These are phyloP conservation scores for Limtongozyma cylindracea DNA, from an alignment of 805 yeast species.

Conservation along the genomic window DNA sequence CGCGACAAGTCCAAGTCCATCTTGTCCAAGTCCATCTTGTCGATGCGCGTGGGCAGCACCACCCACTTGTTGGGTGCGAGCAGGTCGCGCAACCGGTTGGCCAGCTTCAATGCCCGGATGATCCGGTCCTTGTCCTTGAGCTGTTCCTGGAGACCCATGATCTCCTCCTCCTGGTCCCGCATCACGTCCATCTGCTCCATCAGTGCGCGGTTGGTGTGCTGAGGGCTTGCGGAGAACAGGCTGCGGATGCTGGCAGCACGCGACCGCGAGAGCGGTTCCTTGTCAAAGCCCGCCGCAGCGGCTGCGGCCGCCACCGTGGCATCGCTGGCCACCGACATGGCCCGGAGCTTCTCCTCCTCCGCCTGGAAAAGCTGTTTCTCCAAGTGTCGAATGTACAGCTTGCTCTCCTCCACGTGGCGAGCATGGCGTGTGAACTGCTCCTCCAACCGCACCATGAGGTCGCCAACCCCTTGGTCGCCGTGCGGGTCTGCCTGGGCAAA, in stretches of 20 bases:
- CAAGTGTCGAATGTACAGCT: conserved; percentile 30
- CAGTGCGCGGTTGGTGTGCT: no score
- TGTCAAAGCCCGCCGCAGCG: no score
- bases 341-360: conserved; percentile 3
- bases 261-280: no score
- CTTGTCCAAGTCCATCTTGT: no score
- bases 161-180: conserved; percentile 43
- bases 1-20: no score
- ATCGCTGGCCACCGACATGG: neutral
- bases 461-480: no score
- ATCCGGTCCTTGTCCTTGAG: conserved; percentile 56
- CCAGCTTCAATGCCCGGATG: conserved; percentile 45
- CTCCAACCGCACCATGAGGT: conserved; percentile 20
- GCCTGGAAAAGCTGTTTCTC: conserved; percentile 22
- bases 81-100: conserved; percentile 27
- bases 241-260: no score
- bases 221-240: no score
- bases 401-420: conserved; percentile 30
- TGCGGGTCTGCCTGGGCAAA: no score
- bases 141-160: conserved; percentile 32
- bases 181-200: no score
- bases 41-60: no score
- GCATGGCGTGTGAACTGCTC: conserved; percentile 19
- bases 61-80: conserved; percentile 8
- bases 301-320: no score